Conservation (phyloP, 2,329 filamentous ascomycete species). For the Hypocrella siamensis region DNA sequence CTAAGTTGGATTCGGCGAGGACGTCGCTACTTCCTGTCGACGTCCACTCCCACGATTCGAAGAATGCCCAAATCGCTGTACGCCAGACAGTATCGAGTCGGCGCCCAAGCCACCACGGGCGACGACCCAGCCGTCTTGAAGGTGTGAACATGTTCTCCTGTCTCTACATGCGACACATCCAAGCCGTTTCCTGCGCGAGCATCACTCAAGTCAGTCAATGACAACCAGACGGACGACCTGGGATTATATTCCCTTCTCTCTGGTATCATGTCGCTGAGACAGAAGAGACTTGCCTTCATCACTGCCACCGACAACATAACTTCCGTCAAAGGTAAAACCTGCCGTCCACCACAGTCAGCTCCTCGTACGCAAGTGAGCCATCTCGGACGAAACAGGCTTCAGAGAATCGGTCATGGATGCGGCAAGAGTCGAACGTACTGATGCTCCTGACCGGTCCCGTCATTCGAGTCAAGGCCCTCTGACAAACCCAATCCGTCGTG, state of each 20-base stretch:
- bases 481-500: conserved; percentile 61
- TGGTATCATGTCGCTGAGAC: not conserved
- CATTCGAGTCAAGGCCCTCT: conserved; percentile 54
- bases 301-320: conserved; percentile 57
- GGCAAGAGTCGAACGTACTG: conserved; percentile 25
- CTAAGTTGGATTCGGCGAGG: too few relatives aligned
- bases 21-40: conserved; percentile 19
- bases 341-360: not conserved
- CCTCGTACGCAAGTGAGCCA: too few relatives aligned
- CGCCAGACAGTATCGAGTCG: conserved; percentile 56
- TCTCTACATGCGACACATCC: conserved; percentile 57
- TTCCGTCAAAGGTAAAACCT: conserved; percentile 68
- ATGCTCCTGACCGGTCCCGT: conserved; percentile 55
- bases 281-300: conserved; percentile 41
- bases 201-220: not conserved
- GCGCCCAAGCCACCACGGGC: conserved; percentile 61
- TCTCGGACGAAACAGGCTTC: not conserved
- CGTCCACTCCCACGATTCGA: conserved; percentile 50
- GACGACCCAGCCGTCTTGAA: conserved; percentile 52
- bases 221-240: not conserved
- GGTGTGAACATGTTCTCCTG: conserved; percentile 55
- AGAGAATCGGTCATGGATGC: not conserved
- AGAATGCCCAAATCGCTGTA: conserved; percentile 55
- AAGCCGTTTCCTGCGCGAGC: conserved; percentile 36
- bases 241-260: not conserved